Conservation (phyloP, 2,329 filamentous ascomycete species). For the Xylaria digitata region DNA sequence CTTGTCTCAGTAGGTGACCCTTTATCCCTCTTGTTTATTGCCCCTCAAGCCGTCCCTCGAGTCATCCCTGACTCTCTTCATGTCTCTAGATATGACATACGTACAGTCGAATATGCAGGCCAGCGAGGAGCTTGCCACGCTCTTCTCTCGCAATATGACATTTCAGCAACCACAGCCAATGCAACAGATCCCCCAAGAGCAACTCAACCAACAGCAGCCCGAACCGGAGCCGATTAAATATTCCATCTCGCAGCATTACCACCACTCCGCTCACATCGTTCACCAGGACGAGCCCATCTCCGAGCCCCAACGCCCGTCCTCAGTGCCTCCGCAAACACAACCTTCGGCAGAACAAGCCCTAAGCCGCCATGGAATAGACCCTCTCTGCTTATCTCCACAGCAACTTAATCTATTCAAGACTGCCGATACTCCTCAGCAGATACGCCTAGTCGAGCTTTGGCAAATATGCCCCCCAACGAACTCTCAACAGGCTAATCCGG, state of each 20-base stretch:
- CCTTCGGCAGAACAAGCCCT: slow-evolving; percentile 69
- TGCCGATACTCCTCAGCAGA: slow-evolving; percentile 76
- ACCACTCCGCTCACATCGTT: slow-evolving; percentile 77
- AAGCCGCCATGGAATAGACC: slow-evolving; percentile 75
- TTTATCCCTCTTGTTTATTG: slow-evolving; percentile 26
- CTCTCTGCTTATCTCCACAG: slow-evolving; percentile 73
- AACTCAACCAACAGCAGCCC: slow-evolving; percentile 47
- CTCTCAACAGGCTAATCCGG: slow-evolving; percentile 63
- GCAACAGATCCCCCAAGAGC: slow-evolving; percentile 44
- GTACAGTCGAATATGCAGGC: slow-evolving; percentile 67
- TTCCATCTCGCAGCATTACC: slow-evolving; percentile 84
- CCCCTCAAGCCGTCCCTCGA: neutral
- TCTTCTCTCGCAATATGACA: slow-evolving; percentile 82
- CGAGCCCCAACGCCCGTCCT: slow-evolving; percentile 60
- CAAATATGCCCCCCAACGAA: slow-evolving; percentile 78
- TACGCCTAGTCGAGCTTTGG: slow-evolving; percentile 86
- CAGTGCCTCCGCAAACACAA: slow-evolving; percentile 62
- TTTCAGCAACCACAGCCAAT: slow-evolving; percentile 60
- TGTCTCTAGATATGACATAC: slow-evolving; percentile 53
- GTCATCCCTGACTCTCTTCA: slow-evolving; percentile 16
- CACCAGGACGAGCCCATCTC: slow-evolving; percentile 53
- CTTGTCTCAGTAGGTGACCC: slow-evolving; percentile 15
- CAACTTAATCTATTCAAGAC: slow-evolving; percentile 84
- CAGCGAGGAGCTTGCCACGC: slow-evolving; percentile 83
- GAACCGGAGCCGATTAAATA: slow-evolving; percentile 69